Evolutionary conservation across 2,329 filamentous ascomycete genomes (phyloP), one percentile per base, ranked within the genome.

Genomic region (Colletotrichum salicis): DNA sequence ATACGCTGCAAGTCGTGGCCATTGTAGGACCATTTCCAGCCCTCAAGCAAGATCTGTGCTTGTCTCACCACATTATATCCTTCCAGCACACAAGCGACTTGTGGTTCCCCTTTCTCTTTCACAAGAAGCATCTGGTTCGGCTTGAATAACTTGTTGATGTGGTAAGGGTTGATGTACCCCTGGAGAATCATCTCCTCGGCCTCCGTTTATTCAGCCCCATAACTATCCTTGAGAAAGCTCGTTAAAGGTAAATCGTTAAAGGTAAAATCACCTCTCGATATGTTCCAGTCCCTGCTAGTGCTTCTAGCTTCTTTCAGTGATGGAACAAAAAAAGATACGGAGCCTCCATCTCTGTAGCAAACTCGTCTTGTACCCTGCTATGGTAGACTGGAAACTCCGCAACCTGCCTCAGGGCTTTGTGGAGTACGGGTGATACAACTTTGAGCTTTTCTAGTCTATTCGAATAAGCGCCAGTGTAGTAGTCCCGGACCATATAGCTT

Each of bases 291-390:
- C 35, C 19, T 7, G 48, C 15, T 12, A 55, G 13, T 3, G 10
- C 6, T 0, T 11, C 48, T 1, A 67, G 22, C 45, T 55, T 22
- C 4, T 5, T 4, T 15, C 33, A 29, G 10, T 67, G 57, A 2
- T 62, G 64, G 5, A 62, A 67, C 15, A 67, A 19, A 3, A 67
- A 67, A 6, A 61, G 5, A 5, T 56, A 55, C 1, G 57, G 57
- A 1, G 64, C 64, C 1, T 61, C 31, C 29, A 67, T 41, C 22
- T 67, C 56, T 31, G 15, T 56, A 27, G 37, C 59, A 4, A 11
- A 8, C 24, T 62, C 37, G 5, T 11, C 3, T 22, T 12, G 54
- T 33, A n/a, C n/a, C n/a, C n/a, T n/a, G n/a, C 35, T 31, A 19
- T 54, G 37, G 10, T 67, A 35, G 5, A 58, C 22, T 31, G 31